Evolutionary conservation across 495 filamentous ascomycete genomes (phyloP).

Genomic region (Choiromyces venosus): DNA sequence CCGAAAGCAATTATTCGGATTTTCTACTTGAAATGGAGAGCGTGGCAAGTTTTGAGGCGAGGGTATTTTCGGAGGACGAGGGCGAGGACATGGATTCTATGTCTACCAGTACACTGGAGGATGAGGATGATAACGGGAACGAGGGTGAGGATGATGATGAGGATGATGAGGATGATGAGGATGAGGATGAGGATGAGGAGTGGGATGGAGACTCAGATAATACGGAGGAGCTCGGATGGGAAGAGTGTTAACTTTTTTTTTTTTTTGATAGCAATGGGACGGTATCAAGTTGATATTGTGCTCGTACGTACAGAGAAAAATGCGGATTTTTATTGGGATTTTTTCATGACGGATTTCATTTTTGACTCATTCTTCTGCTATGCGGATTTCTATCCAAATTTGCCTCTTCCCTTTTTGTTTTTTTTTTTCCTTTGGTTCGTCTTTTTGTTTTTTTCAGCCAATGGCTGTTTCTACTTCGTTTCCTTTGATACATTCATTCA

Average conservation of each 20-base stretch:
- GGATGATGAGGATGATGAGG: slow-evolving; percentile 6
- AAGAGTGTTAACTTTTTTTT: slow-evolving; percentile 4
- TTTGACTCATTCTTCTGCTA: not conserved
- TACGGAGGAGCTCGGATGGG: not conserved
- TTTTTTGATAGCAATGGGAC: not conserved
- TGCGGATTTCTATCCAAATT: not conserved
- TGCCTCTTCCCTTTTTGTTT: not conserved
- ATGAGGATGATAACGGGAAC: slow-evolving; percentile 4
- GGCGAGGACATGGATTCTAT: slow-evolving; percentile 1
- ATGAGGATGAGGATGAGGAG: slow-evolving; percentile 21
- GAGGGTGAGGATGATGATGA: slow-evolving; percentile 9
- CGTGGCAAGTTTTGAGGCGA: slow-evolving; percentile 24
- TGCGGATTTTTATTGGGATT: not conserved
- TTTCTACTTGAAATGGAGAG: slow-evolving; percentile 26
- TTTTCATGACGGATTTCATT: not conserved
- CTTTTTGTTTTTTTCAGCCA: not conserved
- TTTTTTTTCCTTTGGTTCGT: not conserved
- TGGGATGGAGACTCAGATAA: slow-evolving; percentile 14
- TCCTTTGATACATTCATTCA: not conserved
- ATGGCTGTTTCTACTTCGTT: not conserved
- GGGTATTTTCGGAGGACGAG: slow-evolving; percentile 24
- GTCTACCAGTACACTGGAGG: not conserved
- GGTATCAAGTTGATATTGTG: not conserved
- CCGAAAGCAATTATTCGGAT: slow-evolving; percentile 23
- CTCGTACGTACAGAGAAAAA: not conserved